phyloP scores from a whole-genome alignment of 2,329 filamentous ascomycete species.

The Fusarium sp. region DNA sequence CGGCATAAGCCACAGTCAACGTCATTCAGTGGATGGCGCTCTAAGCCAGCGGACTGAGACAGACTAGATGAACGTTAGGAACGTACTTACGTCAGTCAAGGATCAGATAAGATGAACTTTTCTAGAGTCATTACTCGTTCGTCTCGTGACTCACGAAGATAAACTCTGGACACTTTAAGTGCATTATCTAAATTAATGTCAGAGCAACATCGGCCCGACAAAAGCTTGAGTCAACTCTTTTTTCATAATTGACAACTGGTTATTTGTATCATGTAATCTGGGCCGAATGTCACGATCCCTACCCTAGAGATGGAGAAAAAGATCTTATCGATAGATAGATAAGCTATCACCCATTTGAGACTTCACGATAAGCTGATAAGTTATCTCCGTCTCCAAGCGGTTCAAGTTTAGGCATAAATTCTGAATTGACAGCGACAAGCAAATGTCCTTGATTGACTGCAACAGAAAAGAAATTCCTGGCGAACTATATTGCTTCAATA shows the following conservation, averaged over 20 bases:
- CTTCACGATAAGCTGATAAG: neutral
- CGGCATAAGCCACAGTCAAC: conserved; percentile 4
- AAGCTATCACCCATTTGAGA: neutral
- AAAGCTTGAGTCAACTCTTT: no score
- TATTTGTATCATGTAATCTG: no score
- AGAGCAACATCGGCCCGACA: no score
- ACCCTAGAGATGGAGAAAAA: neutral
- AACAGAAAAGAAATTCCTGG: no score
- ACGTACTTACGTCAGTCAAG: accelerated
- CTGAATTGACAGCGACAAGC: no score
- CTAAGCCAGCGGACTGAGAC: no score
- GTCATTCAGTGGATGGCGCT: neutral
- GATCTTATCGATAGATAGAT: neutral
- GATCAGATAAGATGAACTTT: neutral
- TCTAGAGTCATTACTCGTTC: accelerated
- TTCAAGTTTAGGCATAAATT: neutral
- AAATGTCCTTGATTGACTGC: no score
- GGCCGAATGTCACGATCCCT: neutral
- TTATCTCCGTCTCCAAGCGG: neutral
- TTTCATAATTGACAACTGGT: no score
- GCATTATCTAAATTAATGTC: no score
- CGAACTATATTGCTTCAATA: no score
- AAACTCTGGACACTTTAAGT: no score
- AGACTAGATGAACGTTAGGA: no score
- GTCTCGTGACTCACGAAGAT: neutral